Base-by-base conservation (phyloP, 176 grass and related monocot species). In the Aegilops umbellulata region DNA sequence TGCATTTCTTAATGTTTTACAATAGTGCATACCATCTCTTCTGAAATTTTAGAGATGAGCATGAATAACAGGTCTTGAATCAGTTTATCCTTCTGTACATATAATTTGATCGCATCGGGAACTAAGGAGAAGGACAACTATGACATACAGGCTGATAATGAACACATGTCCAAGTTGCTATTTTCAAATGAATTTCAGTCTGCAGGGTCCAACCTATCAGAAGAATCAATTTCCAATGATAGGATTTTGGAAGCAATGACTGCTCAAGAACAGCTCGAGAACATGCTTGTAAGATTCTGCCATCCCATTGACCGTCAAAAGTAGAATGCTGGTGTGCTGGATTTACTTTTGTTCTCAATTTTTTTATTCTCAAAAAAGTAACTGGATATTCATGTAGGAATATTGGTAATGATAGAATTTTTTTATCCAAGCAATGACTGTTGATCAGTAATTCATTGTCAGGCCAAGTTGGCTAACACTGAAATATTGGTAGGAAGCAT, bases 221-320 rank as follows among this genome's bases (percentile, higher is more conserved):
- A 16, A 53, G 77, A 88, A 83, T 30, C 80, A 22, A 71, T 80
- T 20, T 83, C 71, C 63, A 69, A 72, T 65, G 91, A 94, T 80
- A 88, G 22, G 79, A 73, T 94, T 94, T 80, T 97, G 83, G 80
- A 88, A 89, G 80, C 86, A 17, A 92, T 94, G 64, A 88, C 51
- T 24, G 41, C 66, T 57, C 83, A 84, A 67, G 87, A 82, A 63
- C 63, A 84, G 57, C 85, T 97, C 4, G 90, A 82, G 62, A 23
- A 77, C 41, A 82, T 93, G 68, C 85, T 97, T 69, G 84, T 80
- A 6, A 94, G 15, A 92, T 90, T 77, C 55, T 23, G 63, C 31
- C 65, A 1, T 19, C 26, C 14, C 55, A 53, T 82, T 78, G 62
- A 90, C 22, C 65, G 35, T 68, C 30, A 86, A 64, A 72, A 73